Conservation (phyloP, 2,329 filamentous ascomycete species). For the Colletotrichum noveboracense region DNA sequence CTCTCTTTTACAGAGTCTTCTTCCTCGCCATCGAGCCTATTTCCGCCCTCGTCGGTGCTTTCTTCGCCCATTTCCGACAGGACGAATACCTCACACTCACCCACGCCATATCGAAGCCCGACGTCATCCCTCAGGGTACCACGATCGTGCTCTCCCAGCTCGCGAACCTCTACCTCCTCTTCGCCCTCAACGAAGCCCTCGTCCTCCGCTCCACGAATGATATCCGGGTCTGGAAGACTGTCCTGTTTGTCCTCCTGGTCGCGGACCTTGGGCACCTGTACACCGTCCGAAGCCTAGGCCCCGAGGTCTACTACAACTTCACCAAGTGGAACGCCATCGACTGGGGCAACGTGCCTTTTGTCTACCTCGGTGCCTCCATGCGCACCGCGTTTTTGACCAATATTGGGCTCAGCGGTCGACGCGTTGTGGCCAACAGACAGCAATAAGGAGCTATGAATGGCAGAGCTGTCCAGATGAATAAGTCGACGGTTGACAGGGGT, state of each 20-base stretch:
- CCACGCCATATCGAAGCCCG: conserved; percentile 55
- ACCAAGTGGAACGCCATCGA: conserved; percentile 70
- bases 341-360: conserved; percentile 73
- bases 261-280: conserved; percentile 81
- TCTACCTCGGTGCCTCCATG: conserved; percentile 69
- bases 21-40: conserved; percentile 76
- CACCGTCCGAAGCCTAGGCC: conserved; percentile 64
- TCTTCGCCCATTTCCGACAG: conserved; percentile 55
- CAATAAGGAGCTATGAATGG: neutral
- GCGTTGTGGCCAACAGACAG: conserved; percentile 19
- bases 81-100: conserved; percentile 68
- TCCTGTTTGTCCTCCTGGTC: conserved; percentile 71
- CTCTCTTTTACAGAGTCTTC: conserved; percentile 70
- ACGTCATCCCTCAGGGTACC: conserved; percentile 61
- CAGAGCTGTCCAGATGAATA: neutral
- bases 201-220: conserved; percentile 74
- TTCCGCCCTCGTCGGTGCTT: conserved; percentile 58
- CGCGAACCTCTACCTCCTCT: conserved; percentile 79
- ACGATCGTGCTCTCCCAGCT: conserved; percentile 75
- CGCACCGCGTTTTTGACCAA: conserved; percentile 64
- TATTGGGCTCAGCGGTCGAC: conserved; percentile 50
- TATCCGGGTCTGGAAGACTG: conserved; percentile 70
- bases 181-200: conserved; percentile 78
- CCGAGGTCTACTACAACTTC: conserved; percentile 67
- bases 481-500: neutral